These are phyloP conservation scores for Ceratobasidium sp. DNA, from an alignment of 1,284 basidiomycete genomes.

Conservation along the genomic window DNA sequence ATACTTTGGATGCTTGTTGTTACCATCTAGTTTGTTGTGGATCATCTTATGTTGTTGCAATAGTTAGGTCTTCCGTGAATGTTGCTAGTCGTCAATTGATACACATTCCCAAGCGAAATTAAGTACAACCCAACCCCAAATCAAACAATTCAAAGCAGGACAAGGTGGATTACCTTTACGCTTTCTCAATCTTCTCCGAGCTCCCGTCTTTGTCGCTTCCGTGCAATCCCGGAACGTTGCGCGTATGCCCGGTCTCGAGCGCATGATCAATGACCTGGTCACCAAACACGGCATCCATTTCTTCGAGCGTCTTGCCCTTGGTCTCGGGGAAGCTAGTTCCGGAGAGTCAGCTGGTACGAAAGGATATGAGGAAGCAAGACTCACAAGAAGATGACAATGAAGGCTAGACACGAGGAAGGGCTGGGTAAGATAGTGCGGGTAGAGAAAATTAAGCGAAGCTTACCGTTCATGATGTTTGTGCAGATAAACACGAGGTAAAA, in stretches of 20 bases:
- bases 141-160: not conserved
- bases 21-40: constrained; percentile 8
- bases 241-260: constrained; percentile 33
- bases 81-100: not conserved
- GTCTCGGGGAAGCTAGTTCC: constrained; percentile 47
- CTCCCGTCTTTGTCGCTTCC: constrained; percentile 21
- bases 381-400: constrained; percentile 21
- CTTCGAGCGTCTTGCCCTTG: constrained; percentile 47
- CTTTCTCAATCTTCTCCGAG: constrained; percentile 20
- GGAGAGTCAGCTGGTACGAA: not conserved
- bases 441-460: constrained; percentile 1
- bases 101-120: not conserved
- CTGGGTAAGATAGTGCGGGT: not conserved
- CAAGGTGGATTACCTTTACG: not conserved
- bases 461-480: constrained; percentile 33
- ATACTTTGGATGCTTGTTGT: constrained; percentile 6
- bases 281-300: constrained; percentile 46
- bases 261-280: constrained; percentile 41
- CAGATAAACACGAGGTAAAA: constrained; percentile 45
- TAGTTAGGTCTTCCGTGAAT: not conserved
- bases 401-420: not conserved
- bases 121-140: not conserved
- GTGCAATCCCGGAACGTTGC: constrained; percentile 21
- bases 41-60: not conserved
- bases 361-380: not conserved